These are phyloP conservation scores for Marchantia polymorpha DNA, from an alignment of 225 moss, liverwort and hornwort genomes.

Conservation along the genomic window DNA sequence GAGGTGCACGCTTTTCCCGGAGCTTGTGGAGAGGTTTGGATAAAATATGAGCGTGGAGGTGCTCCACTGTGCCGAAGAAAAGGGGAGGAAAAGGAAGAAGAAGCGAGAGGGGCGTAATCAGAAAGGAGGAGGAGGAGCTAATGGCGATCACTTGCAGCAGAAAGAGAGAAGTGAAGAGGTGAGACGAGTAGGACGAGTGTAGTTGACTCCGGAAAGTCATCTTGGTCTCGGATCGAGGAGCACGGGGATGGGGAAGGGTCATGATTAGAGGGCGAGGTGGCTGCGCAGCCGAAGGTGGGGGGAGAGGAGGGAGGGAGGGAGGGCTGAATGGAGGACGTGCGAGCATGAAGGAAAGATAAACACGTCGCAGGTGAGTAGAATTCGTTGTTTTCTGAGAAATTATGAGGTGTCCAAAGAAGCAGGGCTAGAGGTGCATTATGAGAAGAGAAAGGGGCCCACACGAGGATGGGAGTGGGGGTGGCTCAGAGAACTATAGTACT, in stretches of 20 bases:
- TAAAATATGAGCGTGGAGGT: too few relatives aligned
- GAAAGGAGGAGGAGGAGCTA: too few relatives aligned
- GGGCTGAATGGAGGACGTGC: not conserved
- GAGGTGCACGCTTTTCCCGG: too few relatives aligned
- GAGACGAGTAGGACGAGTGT: not conserved
- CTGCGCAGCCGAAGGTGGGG: constrained; percentile 5
- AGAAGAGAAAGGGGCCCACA: constrained; percentile 3
- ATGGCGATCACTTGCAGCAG: too few relatives aligned
- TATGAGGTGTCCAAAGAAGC: constrained; percentile 1
- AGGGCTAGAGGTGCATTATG: not conserved
- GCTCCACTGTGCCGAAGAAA: too few relatives aligned
- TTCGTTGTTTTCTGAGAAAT: not conserved
- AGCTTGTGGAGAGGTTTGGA: too few relatives aligned
- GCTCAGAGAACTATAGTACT: not conserved
- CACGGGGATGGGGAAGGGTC: not conserved
- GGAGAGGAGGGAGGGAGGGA: not conserved
- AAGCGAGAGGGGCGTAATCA: too few relatives aligned
- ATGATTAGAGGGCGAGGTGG: constrained; percentile 8
- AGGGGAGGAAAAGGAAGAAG: too few relatives aligned
- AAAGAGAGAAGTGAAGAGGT: too few relatives aligned
- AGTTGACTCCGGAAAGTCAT: not conserved
- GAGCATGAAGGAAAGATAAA: not conserved
- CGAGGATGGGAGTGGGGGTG: too few relatives aligned
- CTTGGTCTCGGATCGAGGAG: not conserved
- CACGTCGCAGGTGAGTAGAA: not conserved